phyloP scores from a whole-genome alignment of 2,329 filamentous ascomycete genomes.

The Colletotrichum tropicale region DNA sequence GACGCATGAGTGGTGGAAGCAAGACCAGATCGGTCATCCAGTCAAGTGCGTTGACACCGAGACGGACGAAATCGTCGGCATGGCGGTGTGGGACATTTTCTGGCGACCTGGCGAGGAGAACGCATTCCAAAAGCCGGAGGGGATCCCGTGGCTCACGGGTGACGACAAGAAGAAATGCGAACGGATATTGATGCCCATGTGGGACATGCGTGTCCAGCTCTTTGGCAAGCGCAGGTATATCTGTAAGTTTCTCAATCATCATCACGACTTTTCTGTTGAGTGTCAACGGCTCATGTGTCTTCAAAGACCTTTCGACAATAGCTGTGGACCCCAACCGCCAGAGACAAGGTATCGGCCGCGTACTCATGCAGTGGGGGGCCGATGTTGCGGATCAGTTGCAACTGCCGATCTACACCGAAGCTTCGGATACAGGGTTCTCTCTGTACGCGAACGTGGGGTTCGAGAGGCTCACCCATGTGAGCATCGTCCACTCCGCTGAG shows the following conservation, averaged over 20 bases:
- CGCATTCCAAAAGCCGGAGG: conserved; percentile 36
- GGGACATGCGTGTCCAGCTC: conserved; percentile 33
- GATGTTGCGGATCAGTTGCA: conserved; percentile 35
- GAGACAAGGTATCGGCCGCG: conserved; percentile 33
- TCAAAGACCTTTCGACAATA: conserved; percentile 43
- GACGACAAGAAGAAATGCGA: conserved; percentile 45
- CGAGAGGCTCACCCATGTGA: not conserved
- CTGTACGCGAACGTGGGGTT: conserved; percentile 37
- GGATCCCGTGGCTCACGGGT: conserved; percentile 49
- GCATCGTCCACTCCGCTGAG: conserved; percentile 6
- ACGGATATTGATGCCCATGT: conserved; percentile 41
- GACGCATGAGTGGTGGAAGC: conserved; percentile 42
- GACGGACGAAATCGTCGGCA: conserved; percentile 46
- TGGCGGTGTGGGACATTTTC: conserved; percentile 50
- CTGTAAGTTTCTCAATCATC: conserved; percentile 34
- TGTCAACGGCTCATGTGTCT: not conserved
- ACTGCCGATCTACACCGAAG: conserved; percentile 50
- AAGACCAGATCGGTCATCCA: conserved; percentile 34
- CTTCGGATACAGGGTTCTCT: conserved; percentile 40
- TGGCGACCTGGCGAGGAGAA: conserved; percentile 43
- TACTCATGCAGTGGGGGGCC: conserved; percentile 40
- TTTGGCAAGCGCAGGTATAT: conserved; percentile 36
- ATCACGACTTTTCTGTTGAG: not conserved
- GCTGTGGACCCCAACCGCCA: conserved; percentile 47
- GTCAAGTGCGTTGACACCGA: conserved; percentile 38